Evolutionary conservation across 495 filamentous ascomycete genomes (phyloP).

Genomic region (Penicillium coffeae): DNA sequence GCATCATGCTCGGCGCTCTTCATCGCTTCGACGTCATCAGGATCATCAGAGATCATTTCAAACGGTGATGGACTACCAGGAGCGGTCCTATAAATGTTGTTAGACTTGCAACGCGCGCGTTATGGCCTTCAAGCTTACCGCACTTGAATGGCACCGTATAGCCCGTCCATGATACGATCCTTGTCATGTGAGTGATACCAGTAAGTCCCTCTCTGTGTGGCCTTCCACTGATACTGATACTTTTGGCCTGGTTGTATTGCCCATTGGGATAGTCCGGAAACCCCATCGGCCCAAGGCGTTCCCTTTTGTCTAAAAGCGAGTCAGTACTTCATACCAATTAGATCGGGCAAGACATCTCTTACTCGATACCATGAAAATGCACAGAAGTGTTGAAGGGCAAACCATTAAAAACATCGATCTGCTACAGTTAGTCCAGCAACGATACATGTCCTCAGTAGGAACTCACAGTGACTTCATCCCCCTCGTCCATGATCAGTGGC

Average conservation of each 20-base stretch:
- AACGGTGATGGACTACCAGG: slow-evolving; percentile 32
- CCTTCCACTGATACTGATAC: slow-evolving; percentile 46
- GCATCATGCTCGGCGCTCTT: slow-evolving; percentile 35
- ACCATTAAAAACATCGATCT: slow-evolving; percentile 45
- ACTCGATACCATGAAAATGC: slow-evolving; percentile 45
- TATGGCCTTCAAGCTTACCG: slow-evolving; percentile 2
- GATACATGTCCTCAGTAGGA: background rate
- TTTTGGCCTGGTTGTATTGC: slow-evolving; percentile 40
- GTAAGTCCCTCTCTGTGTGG: slow-evolving; percentile 47
- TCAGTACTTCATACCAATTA: background rate
- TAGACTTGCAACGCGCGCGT: too few species aligned
- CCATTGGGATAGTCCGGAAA: slow-evolving; percentile 44
- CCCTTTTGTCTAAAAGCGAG: slow-evolving; percentile 11
- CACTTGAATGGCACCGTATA: slow-evolving; percentile 45
- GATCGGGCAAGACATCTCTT: background rate
- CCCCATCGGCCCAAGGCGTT: slow-evolving; percentile 49
- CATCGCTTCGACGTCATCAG: slow-evolving; percentile 32
- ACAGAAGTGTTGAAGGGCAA: slow-evolving; percentile 45
- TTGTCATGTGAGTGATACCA: slow-evolving; percentile 51
- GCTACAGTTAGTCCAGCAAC: background rate
- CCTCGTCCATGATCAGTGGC: slow-evolving; percentile 50
- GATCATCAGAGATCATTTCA: slow-evolving; percentile 32
- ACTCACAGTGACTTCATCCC: slow-evolving; percentile 50
- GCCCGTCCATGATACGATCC: slow-evolving; percentile 48
- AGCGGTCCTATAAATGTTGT: slow-evolving; percentile 29